These are phyloP conservation scores for Arthonia radiata DNA, from an alignment of 495 filamentous ascomycete genomes.

Conservation along the genomic window DNA sequence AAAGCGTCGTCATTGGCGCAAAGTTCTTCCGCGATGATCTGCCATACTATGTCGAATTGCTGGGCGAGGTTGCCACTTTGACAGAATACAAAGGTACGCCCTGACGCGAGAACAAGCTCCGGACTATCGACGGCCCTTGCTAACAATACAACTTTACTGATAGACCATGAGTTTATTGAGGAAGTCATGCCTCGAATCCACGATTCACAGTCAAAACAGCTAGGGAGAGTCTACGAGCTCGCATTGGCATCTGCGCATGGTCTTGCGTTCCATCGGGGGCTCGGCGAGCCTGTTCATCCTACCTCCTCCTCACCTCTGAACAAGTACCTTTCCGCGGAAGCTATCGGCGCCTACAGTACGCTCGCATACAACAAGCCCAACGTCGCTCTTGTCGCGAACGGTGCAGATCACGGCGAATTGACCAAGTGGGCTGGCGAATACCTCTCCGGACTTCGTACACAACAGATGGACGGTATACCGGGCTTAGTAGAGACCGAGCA, in stretches of 20 bases:
- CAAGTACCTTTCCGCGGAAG: conserved; percentile 51
- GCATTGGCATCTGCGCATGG: conserved; percentile 70
- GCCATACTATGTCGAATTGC: conserved; percentile 89
- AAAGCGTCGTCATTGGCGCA: conserved; percentile 73
- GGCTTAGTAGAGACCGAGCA: conserved; percentile 19
- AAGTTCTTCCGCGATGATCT: conserved; percentile 89
- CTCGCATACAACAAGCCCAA: conserved; percentile 68
- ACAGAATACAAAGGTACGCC: conserved; percentile 35
- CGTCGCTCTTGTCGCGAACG: conserved; percentile 75
- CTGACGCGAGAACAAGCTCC: background rate
- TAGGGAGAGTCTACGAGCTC: conserved; percentile 37
- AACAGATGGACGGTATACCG: conserved; percentile 8
- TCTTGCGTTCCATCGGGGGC: conserved; percentile 81
- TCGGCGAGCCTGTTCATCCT: conserved; percentile 52
- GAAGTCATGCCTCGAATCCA: conserved; percentile 51
- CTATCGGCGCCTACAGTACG: conserved; percentile 43
- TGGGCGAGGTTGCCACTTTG: conserved; percentile 69
- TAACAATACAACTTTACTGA: no score
- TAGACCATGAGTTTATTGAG: conserved; percentile 74
- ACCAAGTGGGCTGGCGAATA: conserved; percentile 84
- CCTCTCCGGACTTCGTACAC: conserved; percentile 20
- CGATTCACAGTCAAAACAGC: conserved; percentile 40
- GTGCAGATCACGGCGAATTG: conserved; percentile 48
- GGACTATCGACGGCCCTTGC: conserved; percentile 3
- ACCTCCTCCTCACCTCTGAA: conserved; percentile 39